Conservation (phyloP, 768 basidiomycete species). For the Daedalea quercina region DNA sequence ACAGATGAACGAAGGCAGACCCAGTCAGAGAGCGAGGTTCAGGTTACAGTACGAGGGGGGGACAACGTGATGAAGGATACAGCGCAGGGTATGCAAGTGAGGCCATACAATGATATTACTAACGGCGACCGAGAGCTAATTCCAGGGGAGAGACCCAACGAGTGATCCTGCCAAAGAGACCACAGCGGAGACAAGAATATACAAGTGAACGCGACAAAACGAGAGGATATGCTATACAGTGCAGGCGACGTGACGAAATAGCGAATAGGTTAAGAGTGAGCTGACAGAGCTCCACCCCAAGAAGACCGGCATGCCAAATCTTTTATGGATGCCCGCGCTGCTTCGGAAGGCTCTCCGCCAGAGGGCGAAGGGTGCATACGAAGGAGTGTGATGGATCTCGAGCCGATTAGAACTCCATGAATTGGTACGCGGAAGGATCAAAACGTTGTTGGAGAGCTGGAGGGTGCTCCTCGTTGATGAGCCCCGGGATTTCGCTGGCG, state of each 20-base stretch:
- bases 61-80: neutral
- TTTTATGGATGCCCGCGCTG: neutral
- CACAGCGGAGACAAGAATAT: neutral
- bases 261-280: neutral
- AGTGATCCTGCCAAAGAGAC: neutral
- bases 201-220: neutral
- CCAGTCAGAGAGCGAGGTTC: neutral
- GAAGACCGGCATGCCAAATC: neutral
- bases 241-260: neutral
- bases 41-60: neutral
- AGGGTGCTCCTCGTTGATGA: conserved; percentile 56
- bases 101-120: neutral
- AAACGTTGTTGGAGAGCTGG: conserved; percentile 55
- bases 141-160: neutral
- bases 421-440: conserved; percentile 64
- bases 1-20: neutral
- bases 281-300: neutral
- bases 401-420: conserved; percentile 62
- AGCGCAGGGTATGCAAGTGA: neutral
- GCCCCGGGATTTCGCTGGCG: conserved; percentile 74
- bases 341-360: neutral
- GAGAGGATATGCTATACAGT: neutral
- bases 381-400: conserved; percentile 1
- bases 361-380: neutral
- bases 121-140: neutral